A percentile compares a stretch with the other conserved stretches of the same genome.
Conservation (phyloP, 192 early-diverging fungal species). For the Podila clonocystis region DNA sequence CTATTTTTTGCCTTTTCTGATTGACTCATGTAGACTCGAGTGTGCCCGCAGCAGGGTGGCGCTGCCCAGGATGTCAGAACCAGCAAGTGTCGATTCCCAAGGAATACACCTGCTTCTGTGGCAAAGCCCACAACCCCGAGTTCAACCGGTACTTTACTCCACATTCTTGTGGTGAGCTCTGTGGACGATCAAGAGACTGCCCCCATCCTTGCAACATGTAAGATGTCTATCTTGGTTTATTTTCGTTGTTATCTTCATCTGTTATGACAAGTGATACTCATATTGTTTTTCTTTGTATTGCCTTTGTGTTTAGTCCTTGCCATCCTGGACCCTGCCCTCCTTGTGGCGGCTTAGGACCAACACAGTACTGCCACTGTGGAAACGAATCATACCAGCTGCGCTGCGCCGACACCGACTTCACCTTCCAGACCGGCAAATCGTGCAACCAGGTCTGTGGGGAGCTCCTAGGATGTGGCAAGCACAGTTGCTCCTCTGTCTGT, state of each 20-base stretch:
- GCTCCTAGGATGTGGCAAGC: conserved; percentile 75
- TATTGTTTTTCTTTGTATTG: neutral
- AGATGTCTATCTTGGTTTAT: conserved; percentile 10
- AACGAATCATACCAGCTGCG: conserved; percentile 69
- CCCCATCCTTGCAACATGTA: conserved; percentile 81
- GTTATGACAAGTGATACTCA: neutral
- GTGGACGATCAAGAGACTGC: conserved; percentile 72
- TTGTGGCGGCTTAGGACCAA: conserved; percentile 82
- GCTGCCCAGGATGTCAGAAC: conserved; percentile 94
- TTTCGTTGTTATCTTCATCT: neutral
- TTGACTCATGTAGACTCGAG: conserved; percentile 41
- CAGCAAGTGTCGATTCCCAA: conserved; percentile 69
- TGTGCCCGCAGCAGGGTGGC: conserved; percentile 65
- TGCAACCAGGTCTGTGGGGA: conserved; percentile 80
- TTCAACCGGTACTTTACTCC: conserved; percentile 72
- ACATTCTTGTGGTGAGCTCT: conserved; percentile 88
- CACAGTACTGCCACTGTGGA: conserved; percentile 87
- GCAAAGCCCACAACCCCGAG: conserved; percentile 75
- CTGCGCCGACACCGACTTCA: conserved; percentile 80
- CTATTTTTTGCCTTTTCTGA: neutral
- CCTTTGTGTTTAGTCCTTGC: conserved; percentile 65
- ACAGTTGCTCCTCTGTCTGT: conserved; percentile 71
- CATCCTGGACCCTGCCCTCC: conserved; percentile 97
- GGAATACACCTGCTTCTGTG: conserved; percentile 91
- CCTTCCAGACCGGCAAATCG: conserved; percentile 65